phyloP scores from a whole-genome alignment of 2,329 filamentous ascomycete species.

The Stemphylium beticola region DNA sequence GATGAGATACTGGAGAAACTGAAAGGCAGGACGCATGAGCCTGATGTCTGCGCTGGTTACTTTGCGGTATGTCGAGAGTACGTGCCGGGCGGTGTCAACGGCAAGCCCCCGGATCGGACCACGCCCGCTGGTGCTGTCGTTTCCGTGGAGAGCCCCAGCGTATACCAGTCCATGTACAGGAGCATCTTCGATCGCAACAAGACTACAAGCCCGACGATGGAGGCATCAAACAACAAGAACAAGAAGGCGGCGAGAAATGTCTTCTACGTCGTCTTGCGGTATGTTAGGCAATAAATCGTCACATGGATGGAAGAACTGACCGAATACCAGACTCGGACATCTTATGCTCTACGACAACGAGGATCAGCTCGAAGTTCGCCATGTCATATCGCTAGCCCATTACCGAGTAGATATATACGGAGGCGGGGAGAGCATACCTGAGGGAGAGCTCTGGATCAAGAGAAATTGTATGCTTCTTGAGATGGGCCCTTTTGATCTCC shows the following conservation, averaged over 20 bases:
- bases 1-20: conserved; percentile 33
- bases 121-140: conserved; percentile 82
- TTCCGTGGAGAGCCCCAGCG: conserved; percentile 82
- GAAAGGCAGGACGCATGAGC: conserved; percentile 59
- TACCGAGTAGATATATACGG: conserved; percentile 86
- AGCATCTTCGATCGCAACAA: conserved; percentile 83
- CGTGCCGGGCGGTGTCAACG: conserved; percentile 87
- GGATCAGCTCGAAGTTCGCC: conserved; percentile 92
- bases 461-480: conserved; percentile 67
- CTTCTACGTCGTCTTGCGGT: conserved; percentile 91
- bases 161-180: conserved; percentile 98
- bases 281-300: conserved; percentile 34
- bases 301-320: conserved; percentile 11
- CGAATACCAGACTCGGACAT: conserved; percentile 67
- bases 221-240: conserved; percentile 58
- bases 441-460: conserved; percentile 96
- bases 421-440: conserved; percentile 77
- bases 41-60: conserved; percentile 85
- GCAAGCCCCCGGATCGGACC: conserved; percentile 85
- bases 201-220: conserved; percentile 64
- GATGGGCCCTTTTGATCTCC: neutral
- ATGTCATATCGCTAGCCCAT: conserved; percentile 91
- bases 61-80: conserved; percentile 96
- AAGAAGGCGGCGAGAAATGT: conserved; percentile 81
- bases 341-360: conserved; percentile 97